These are phyloP conservation scores for Pulveroboletus sp. DNA, from an alignment of 768 basidiomycete genomes.

Conservation along the genomic window DNA sequence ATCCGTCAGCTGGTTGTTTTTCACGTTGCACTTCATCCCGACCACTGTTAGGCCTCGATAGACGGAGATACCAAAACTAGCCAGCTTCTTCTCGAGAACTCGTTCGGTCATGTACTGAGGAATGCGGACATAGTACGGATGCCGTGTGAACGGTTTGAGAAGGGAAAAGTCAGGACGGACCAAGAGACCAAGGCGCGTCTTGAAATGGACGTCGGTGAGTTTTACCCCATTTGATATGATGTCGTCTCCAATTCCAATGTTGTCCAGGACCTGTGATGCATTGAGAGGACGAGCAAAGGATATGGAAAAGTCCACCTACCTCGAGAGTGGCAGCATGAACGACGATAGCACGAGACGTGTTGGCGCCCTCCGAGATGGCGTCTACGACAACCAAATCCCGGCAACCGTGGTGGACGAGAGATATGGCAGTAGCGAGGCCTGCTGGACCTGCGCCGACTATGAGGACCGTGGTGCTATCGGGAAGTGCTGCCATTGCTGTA, in stretches of 20 bases:
- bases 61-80: neutral
- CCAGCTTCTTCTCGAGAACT: conserved; percentile 36
- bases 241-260: conserved; percentile 38
- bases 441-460: conserved; percentile 50
- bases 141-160: conserved; percentile 40
- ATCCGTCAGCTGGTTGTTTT: too few species aligned
- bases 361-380: conserved; percentile 22
- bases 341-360: too few species aligned
- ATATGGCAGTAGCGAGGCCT: conserved; percentile 44
- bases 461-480: neutral
- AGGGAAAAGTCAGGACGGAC: conserved; percentile 29
- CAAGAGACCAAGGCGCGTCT: conserved; percentile 29
- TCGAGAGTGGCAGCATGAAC: too few species aligned
- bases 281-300: neutral
- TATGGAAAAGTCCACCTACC: neutral
- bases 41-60: too few species aligned
- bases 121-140: conserved; percentile 39
- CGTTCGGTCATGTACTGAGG: conserved; percentile 24
- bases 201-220: conserved; percentile 18
- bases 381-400: conserved; percentile 44
- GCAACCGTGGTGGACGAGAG: conserved; percentile 40
- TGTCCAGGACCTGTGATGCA: conserved; percentile 32
- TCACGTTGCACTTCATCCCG: too few species aligned
- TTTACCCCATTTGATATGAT: conserved; percentile 26
- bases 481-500: too few species aligned